phyloP scores from a whole-genome alignment of 345 rosid species.

The Corchorus olitorius region DNA sequence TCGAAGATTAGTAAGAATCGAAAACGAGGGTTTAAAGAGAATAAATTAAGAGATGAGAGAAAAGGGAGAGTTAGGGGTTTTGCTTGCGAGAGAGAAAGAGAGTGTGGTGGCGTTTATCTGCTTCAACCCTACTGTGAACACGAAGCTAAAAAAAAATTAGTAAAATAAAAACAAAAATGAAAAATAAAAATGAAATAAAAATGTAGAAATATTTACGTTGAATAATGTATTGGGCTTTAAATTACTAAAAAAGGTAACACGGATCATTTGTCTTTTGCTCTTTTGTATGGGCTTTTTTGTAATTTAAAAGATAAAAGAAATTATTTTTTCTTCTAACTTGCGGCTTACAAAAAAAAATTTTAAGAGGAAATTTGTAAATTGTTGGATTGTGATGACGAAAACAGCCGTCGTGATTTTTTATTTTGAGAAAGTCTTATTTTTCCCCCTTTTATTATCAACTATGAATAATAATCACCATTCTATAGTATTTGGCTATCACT shows the following conservation, averaged over 20 bases:
- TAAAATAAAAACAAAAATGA: background rate
- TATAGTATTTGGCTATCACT: too few species aligned
- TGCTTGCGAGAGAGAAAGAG: background rate
- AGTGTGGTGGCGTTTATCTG: slow-evolving; percentile 24
- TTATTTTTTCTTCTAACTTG: too few species aligned
- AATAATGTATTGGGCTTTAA: background rate
- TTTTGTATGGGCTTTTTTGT: background rate
- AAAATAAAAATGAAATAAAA: background rate
- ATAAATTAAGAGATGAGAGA: background rate
- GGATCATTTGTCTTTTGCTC: background rate
- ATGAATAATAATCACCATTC: too few species aligned
- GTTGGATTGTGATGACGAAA: too few species aligned
- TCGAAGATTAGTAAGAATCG: background rate
- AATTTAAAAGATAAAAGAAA: too few species aligned
- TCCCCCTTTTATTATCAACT: too few species aligned
- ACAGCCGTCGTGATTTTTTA: too few species aligned
- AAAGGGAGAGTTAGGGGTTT: slow-evolving; percentile 8
- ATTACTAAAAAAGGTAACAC: background rate
- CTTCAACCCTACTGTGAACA: slow-evolving; percentile 23
- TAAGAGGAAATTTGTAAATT: too few species aligned
- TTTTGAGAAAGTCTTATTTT: too few species aligned
- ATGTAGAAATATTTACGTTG: background rate
- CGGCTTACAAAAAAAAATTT: too few species aligned
- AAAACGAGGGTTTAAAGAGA: background rate
- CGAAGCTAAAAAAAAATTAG: background rate